phyloP scores from a whole-genome alignment of 768 basidiomycete genomes.

The Lactifluus hygrophoroides region DNA sequence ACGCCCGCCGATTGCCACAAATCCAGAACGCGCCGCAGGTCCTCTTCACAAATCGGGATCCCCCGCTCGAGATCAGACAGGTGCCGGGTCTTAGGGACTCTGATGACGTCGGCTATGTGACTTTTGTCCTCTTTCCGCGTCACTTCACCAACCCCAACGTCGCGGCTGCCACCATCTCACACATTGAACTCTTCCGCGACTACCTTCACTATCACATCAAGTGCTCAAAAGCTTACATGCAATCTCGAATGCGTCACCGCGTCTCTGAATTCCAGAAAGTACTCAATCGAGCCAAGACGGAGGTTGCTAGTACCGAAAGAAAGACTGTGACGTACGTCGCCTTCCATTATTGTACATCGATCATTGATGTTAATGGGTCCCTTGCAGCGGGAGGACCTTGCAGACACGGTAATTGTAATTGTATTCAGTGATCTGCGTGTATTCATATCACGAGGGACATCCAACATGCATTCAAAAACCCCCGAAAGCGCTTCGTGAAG shows the following conservation, averaged over 20 bases:
- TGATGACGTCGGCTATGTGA: constrained; percentile 42
- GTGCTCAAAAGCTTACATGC: constrained; percentile 98
- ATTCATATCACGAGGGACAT: constrained; percentile 4
- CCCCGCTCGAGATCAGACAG: constrained; percentile 92
- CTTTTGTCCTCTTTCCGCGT: constrained; percentile 78
- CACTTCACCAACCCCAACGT: constrained; percentile 72
- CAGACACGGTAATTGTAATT: constrained; percentile 18
- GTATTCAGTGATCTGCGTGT: constrained; percentile 11
- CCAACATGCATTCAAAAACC: background rate
- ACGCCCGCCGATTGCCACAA: constrained; percentile 86
- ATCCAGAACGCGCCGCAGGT: constrained; percentile 98
- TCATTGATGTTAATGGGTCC: background rate
- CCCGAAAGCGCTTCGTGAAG: background rate
- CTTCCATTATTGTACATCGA: background rate
- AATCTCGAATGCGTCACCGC: constrained; percentile 89
- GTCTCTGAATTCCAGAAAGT: constrained; percentile 96
- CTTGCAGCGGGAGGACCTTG: constrained; percentile 20
- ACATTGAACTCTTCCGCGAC: constrained; percentile 94
- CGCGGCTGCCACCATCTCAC: constrained; percentile 78
- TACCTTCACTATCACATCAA: constrained; percentile 99
- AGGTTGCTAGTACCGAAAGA: constrained; percentile 68
- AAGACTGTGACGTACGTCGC: constrained; percentile 83
- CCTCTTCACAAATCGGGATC: constrained; percentile 87
- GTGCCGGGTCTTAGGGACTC: constrained; percentile 66
- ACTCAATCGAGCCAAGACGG: constrained; percentile 92